Conservation (phyloP, 208 protist genomes). For the Leishmania martiniquensis region DNA sequence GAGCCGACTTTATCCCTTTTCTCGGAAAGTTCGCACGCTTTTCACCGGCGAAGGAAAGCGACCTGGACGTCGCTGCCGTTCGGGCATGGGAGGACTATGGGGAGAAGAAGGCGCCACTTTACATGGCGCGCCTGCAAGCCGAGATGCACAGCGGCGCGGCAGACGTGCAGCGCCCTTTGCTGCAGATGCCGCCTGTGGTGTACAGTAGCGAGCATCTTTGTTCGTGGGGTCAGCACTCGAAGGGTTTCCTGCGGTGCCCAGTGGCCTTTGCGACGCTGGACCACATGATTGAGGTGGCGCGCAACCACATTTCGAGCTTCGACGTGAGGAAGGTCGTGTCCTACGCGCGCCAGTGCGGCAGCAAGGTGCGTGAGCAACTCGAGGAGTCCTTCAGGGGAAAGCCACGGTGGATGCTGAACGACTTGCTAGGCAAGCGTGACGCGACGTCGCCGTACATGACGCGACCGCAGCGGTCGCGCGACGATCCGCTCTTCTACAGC, state of each 20-base stretch:
- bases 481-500: slow-evolving; percentile 31
- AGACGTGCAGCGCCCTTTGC: slow-evolving; percentile 10
- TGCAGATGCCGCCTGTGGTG: slow-evolving; percentile 43
- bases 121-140: slow-evolving; percentile 21
- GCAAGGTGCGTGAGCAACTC: slow-evolving; percentile 11
- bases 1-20: slow-evolving; percentile 39
- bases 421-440: slow-evolving; percentile 13
- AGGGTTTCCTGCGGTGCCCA: slow-evolving; percentile 24
- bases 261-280: slow-evolving; percentile 32
- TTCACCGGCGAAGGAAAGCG: slow-evolving; percentile 23
- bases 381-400: background rate
- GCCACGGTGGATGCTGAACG: slow-evolving; percentile 16
- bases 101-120: slow-evolving; percentile 32
- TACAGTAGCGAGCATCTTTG: slow-evolving; percentile 40
- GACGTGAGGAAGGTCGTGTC: background rate
- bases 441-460: slow-evolving; percentile 9
- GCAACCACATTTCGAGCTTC: slow-evolving; percentile 26
- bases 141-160: background rate
- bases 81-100: slow-evolving; percentile 50
- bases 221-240: slow-evolving; percentile 34
- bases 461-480: background rate
- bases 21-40: slow-evolving; percentile 38
- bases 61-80: slow-evolving; percentile 39
- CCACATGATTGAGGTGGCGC: slow-evolving; percentile 33
- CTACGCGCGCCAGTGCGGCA: slow-evolving; percentile 11